Evolutionary conservation across 495 filamentous ascomycete species (phyloP).

Genomic region (Xylaria palmicola): DNA sequence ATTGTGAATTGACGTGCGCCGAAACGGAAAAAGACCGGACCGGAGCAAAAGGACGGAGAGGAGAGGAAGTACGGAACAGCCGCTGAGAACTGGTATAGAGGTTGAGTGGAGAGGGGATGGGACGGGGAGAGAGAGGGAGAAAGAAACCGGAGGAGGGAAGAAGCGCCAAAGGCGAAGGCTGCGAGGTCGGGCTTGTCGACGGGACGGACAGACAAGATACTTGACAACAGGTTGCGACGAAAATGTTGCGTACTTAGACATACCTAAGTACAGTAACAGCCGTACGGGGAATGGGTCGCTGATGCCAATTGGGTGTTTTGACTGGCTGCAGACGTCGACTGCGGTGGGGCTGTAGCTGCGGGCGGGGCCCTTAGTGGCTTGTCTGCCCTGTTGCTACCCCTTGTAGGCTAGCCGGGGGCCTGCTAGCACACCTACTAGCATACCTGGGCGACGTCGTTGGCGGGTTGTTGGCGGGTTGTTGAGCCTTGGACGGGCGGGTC

Average conservation of each 20-base stretch:
- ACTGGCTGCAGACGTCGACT: constrained; percentile 1
- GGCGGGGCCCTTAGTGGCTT: neutral
- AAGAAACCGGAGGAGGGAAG: constrained; percentile 7
- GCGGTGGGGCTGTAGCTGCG: neutral
- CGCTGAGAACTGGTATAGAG: constrained; percentile 13
- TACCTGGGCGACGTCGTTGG: too few relatives aligned
- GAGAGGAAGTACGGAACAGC: constrained; percentile 3
- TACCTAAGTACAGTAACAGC: constrained; percentile 10
- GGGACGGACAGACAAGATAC: neutral
- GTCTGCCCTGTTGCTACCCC: neutral
- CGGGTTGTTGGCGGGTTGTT: too few relatives aligned
- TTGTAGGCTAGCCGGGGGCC: too few relatives aligned
- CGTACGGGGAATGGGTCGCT: neutral
- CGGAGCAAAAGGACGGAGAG: constrained; percentile 29
- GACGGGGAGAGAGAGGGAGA: constrained; percentile 15
- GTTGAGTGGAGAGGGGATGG: constrained; percentile 17
- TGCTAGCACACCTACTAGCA: too few relatives aligned
- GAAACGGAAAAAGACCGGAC: constrained; percentile 35
- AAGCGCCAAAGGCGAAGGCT: constrained; percentile 9
- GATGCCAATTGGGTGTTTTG: constrained; percentile 10
- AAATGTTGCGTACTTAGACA: constrained; percentile 8
- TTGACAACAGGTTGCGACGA: constrained; percentile 10
- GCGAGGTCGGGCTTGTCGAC: constrained; percentile 14
- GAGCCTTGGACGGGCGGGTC: too few relatives aligned
- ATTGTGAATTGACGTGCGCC: constrained; percentile 52